Conservation (phyloP, 768 basidiomycete genomes). For the Dacryopinax primogenitus region DNA sequence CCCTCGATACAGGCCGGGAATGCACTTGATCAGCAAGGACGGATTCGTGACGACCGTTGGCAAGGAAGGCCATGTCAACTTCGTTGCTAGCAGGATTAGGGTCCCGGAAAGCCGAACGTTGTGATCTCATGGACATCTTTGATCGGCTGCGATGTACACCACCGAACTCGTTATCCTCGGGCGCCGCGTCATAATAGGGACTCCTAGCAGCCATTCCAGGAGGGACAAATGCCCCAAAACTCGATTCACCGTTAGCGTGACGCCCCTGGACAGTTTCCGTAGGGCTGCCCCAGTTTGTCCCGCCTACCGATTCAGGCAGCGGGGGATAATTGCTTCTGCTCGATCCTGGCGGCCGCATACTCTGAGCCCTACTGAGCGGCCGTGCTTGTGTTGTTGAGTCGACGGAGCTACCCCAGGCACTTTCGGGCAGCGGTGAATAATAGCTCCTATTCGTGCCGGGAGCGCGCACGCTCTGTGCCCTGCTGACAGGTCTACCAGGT, state of each 20-base stretch:
- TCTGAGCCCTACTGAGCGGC: not conserved
- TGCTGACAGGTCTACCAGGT: not conserved
- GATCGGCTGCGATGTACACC: not conserved
- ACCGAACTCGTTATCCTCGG: not conserved
- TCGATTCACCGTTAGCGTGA: not conserved
- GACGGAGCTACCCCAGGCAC: not conserved
- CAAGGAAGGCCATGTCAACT: not conserved
- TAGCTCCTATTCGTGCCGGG: not conserved
- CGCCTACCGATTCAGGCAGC: too few relatives aligned
- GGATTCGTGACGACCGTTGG: not conserved
- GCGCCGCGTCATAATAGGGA: conserved; percentile 1
- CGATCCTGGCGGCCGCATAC: not conserved
- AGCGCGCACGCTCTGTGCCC: not conserved
- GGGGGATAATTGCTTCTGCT: not conserved
- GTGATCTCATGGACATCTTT: not conserved
- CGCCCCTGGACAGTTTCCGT: not conserved
- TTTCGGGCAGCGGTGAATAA: not conserved
- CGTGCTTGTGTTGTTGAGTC: not conserved
- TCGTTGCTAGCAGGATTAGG: not conserved
- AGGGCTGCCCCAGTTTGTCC: not conserved
- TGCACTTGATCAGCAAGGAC: not conserved
- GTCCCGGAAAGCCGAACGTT: not conserved
- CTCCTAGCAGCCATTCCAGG: not conserved
- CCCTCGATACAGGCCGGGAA: not conserved
- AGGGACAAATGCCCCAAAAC: not conserved